Percentiles rank a stretch among this genome's conserved stretches.
Conservation (phyloP, 2,329 filamentous ascomycete species). For the Pezicula radicicola region DNA sequence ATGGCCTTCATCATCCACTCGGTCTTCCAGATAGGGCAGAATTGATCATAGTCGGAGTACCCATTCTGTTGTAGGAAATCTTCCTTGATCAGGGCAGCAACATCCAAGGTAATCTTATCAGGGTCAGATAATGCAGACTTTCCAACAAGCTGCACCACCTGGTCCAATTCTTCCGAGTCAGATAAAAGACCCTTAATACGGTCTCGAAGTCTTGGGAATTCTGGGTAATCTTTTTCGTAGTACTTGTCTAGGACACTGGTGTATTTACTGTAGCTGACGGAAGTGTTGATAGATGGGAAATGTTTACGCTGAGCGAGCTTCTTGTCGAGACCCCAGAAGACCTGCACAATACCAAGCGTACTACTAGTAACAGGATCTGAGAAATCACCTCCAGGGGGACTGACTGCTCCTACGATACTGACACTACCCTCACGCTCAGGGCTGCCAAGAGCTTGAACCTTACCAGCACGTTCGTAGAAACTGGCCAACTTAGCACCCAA, state of each 20-base stretch:
- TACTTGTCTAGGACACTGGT: conserved; percentile 82
- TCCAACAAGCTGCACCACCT: conserved; percentile 96
- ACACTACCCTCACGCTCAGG: conserved; percentile 88
- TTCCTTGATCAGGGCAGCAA: conserved; percentile 90
- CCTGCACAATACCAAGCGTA: conserved; percentile 95
- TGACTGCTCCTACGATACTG: conserved; percentile 96
- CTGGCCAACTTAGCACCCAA: conserved; percentile 94
- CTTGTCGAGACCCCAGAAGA: conserved; percentile 99
- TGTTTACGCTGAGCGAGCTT: conserved; percentile 98
- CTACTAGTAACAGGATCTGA: conserved; percentile 94
- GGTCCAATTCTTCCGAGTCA: conserved; percentile 94
- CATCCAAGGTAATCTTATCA: conserved; percentile 97
- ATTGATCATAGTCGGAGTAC: conserved; percentile 98
- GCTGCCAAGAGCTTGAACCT: conserved; percentile 80
- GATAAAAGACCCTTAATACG: conserved; percentile 91
- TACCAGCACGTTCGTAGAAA: conserved; percentile 98
- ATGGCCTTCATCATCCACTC: conserved; percentile 99
- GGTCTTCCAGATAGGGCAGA: conserved; percentile 99
- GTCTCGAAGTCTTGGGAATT: conserved; percentile 90
- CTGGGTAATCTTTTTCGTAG: conserved; percentile 90
- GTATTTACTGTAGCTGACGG: conserved; percentile 95
- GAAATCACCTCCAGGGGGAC: conserved; percentile 97
- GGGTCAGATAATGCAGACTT: conserved; percentile 94
- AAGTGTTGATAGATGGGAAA: conserved; percentile 98
- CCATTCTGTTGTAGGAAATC: conserved; percentile 99